Evolutionary conservation across 441 rosid species (phyloP).

Genomic region (Brassica balearica): DNA sequence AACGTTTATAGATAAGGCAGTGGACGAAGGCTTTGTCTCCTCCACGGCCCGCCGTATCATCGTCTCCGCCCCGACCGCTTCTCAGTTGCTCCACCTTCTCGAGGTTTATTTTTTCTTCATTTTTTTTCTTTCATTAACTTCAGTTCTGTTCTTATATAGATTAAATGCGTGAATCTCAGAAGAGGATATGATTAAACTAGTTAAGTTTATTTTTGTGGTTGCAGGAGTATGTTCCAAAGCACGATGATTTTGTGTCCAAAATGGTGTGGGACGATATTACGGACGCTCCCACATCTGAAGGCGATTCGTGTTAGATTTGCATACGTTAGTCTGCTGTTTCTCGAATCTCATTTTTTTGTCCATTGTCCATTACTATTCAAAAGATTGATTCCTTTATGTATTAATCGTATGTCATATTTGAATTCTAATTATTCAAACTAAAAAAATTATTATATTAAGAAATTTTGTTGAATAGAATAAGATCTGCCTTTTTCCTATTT

Average conservation of each 20-base stretch:
- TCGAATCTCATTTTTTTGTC: background rate
- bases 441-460: background rate
- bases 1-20: slow-evolving; percentile 90
- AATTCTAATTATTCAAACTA: background rate
- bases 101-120: slow-evolving; percentile 46
- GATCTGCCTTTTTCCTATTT: background rate
- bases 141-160: background rate
- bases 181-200: background rate
- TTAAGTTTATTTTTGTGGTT: background rate
- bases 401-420: background rate
- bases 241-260: slow-evolving; percentile 46
- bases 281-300: slow-evolving; percentile 11
- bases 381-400: background rate
- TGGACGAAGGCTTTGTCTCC: slow-evolving; percentile 88
- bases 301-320: slow-evolving; percentile 21
- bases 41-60: slow-evolving; percentile 87
- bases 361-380: background rate
- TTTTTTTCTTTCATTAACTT: background rate
- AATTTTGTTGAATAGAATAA: background rate
- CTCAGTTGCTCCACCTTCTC: slow-evolving; percentile 61
- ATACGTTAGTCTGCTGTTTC: background rate
- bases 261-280: slow-evolving; percentile 37
- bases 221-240: slow-evolving; percentile 44
- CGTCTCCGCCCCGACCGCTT: slow-evolving; percentile 74
- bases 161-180: background rate